Evolutionary conservation across 352 stramenopile species (phyloP).

Genomic region (Thalassiosira oceanica): DNA sequence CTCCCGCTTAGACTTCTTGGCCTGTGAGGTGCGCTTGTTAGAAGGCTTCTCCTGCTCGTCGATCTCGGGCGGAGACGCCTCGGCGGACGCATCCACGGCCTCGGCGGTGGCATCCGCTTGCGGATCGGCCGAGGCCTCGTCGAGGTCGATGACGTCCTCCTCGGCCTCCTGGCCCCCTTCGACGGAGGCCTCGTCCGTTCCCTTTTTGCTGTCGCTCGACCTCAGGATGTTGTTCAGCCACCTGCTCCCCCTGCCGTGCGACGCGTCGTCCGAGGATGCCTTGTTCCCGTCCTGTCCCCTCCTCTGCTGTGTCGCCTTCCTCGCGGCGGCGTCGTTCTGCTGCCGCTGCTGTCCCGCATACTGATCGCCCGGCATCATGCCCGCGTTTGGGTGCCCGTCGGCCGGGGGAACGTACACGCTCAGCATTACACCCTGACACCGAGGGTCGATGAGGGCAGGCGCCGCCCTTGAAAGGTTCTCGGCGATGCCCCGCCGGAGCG

Average conservation of each 20-base stretch:
- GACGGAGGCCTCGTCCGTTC: slow-evolving; percentile 11
- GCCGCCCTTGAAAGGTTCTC: slow-evolving; percentile 75
- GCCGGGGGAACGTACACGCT: slow-evolving; percentile 79
- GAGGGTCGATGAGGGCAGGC: slow-evolving; percentile 76
- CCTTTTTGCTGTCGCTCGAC: slow-evolving; percentile 30
- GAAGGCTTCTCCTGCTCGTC: neutral
- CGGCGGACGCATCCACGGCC: neutral
- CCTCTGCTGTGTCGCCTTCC: no score
- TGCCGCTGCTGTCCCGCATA: slow-evolving; percentile 15
- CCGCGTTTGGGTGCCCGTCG: slow-evolving; percentile 59
- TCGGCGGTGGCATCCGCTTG: neutral
- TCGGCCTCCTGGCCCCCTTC: slow-evolving; percentile 4
- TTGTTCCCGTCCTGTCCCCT: neutral
- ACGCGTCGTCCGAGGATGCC: neutral
- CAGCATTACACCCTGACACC: slow-evolving; percentile 82
- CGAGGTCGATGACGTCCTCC: slow-evolving; percentile 1
- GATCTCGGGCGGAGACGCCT: neutral
- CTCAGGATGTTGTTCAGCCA: slow-evolving; percentile 79
- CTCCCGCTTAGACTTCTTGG: slow-evolving; percentile 13
- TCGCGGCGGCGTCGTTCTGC: neutral
- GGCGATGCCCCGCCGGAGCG: slow-evolving; percentile 69
- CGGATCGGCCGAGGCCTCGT: neutral
- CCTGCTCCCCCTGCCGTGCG: slow-evolving; percentile 51
- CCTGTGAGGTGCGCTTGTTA: neutral
- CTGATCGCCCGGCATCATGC: slow-evolving; percentile 58